Base-by-base conservation (phyloP, 2,329 filamentous ascomycete genomes). In the Ophiocordyceps sinensis region DNA sequence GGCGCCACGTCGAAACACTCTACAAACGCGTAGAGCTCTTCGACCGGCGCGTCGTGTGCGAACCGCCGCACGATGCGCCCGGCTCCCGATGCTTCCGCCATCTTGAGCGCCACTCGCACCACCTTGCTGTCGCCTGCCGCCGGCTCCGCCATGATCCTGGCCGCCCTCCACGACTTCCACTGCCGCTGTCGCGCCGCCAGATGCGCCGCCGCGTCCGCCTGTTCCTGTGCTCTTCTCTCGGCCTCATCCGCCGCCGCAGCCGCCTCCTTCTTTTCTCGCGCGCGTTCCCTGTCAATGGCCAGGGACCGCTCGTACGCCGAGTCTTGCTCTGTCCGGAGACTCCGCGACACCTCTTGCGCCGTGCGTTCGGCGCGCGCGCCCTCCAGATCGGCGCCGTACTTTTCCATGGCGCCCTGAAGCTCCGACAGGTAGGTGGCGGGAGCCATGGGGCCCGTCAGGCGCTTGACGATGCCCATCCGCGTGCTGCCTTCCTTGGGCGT, bases 11-110 rank as follows among this genome's bases (percentile, higher is more conserved):
- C 79, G 56, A 87, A 81, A 62, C 89, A 96, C 56, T 98, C 91
- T 3, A 96, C 87, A 62, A 94, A 95, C 0, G 89, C 91, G 59
- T 96, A 96, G 6, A 98, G 64, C 53, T 95, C 87, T 56, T 96
- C 89, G 31, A 96, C 66, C 2, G 73, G 70, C 0, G 83, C 76
- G n/a, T 76, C 67, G 1, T 71, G 67, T 0, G 68, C 60, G 57
- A 98, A 96, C 39, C 75, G 75, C 35, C 89, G 74, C 42, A 94
- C 75, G 2, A 94, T 74, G 35, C 88, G 73, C 38, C 85, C 82
- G 1, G 77, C 82, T 5, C 75, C 80, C 0, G 61, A 62, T 28
- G 58, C 58, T 47, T 71, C 66, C 9, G 76, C 75, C 71, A 81
- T 73, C 62, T 77, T 79, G 35, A 81, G 62, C 4, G 75, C 77